Conservation (phyloP, 371 early-diverging fungal species). For the Syncephalis fuscata region DNA sequence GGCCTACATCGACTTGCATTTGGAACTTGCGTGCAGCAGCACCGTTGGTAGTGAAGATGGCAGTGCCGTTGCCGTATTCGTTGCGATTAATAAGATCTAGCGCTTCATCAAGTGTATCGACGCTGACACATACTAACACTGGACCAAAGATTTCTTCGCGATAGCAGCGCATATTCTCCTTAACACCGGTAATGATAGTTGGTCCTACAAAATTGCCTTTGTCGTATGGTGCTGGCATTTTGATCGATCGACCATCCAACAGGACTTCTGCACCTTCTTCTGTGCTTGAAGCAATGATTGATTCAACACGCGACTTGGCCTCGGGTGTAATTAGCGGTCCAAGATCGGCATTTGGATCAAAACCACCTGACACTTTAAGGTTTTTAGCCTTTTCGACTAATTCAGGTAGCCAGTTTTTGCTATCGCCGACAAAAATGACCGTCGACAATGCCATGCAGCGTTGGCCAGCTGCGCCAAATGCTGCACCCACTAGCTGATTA, state of each 20-base stretch:
- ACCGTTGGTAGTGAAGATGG: slow-evolving; percentile 87
- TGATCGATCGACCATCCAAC: slow-evolving; percentile 77
- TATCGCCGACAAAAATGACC: slow-evolving; percentile 77
- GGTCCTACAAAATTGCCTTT: slow-evolving; percentile 93
- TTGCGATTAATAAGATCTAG: slow-evolving; percentile 82
- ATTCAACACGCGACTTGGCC: slow-evolving; percentile 63
- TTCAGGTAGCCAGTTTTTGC: slow-evolving; percentile 79
- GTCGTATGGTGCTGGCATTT: slow-evolving; percentile 43
- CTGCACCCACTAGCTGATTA: slow-evolving; percentile 84
- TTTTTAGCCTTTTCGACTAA: slow-evolving; percentile 70
- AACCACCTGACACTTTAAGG: slow-evolving; percentile 77
- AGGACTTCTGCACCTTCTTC: slow-evolving; percentile 81
- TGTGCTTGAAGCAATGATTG: slow-evolving; percentile 64
- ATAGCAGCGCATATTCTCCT: slow-evolving; percentile 80
- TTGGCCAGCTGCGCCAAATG: slow-evolving; percentile 96
- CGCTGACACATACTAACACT: slow-evolving; percentile 69
- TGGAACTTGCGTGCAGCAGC: slow-evolving; percentile 79
- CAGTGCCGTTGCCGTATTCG: slow-evolving; percentile 92
- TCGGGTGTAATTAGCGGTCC: slow-evolving; percentile 82
- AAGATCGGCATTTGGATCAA: slow-evolving; percentile 73
- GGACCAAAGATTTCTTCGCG: slow-evolving; percentile 95
- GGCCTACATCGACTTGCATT: slow-evolving; percentile 83
- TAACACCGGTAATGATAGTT: slow-evolving; percentile 69
- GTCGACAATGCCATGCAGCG: slow-evolving; percentile 91
- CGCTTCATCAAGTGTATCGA: slow-evolving; percentile 82